A percentile compares a stretch with the other conserved stretches of the same genome.
Evolutionary conservation across 768 basidiomycete species (phyloP).

Genomic region (Pluteus cervinus): DNA sequence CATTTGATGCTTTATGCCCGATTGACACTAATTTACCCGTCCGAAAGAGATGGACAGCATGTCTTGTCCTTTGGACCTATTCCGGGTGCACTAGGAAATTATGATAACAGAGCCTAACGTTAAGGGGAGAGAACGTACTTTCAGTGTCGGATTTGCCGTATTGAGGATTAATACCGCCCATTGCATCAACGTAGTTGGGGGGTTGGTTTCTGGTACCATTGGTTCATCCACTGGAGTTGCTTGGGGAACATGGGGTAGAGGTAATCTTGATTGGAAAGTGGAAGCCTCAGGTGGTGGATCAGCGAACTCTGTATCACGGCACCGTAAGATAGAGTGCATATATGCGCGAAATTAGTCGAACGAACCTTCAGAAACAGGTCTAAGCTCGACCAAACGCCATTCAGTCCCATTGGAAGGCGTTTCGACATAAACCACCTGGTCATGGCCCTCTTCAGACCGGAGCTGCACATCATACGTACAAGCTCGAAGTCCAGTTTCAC

Average conservation of each 20-base stretch:
- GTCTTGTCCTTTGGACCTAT: conserved; percentile 63
- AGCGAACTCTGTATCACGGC: conserved; percentile 56
- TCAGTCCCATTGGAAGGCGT: conserved; percentile 43
- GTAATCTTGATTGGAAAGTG: conserved; percentile 4
- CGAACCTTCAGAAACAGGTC: conserved; percentile 69
- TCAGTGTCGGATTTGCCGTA: conserved; percentile 62
- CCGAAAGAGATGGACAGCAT: conserved; percentile 63
- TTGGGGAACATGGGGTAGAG: not conserved
- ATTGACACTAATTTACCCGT: conserved; percentile 65
- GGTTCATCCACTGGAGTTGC: conserved; percentile 29
- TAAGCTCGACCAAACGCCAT: conserved; percentile 62
- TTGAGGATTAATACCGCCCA: conserved; percentile 78
- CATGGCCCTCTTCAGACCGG: conserved; percentile 26
- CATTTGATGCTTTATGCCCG: conserved; percentile 45
- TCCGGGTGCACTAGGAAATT: not conserved
- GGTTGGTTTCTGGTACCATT: conserved; percentile 39
- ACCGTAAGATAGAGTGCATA: not conserved
- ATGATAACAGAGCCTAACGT: not conserved
- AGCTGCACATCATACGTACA: conserved; percentile 63
- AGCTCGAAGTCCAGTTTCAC: conserved; percentile 61
- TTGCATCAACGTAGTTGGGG: conserved; percentile 67
- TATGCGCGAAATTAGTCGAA: conserved; percentile 3
- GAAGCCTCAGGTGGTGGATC: conserved; percentile 47
- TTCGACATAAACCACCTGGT: conserved; percentile 51
- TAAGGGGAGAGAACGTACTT: conserved; percentile 26